A percentile compares a stretch with the other conserved stretches of the same genome.
Conservation (phyloP, 371 early-diverging fungal species). For the Apophysomyces sp. region DNA sequence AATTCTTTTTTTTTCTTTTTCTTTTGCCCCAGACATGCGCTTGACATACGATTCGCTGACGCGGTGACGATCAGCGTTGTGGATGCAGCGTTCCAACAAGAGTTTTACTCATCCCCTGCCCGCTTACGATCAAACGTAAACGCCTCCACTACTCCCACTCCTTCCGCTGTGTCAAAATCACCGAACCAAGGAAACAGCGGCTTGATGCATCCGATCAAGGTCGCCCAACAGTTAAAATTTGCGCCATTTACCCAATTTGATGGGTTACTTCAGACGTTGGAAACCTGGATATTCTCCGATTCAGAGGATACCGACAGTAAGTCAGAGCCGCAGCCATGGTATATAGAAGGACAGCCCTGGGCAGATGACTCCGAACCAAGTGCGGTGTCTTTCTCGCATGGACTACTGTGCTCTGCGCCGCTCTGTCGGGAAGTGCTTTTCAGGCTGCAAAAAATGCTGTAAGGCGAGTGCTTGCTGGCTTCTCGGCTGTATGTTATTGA, state of each 20-base stretch:
- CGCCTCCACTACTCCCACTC: conserved; percentile 19
- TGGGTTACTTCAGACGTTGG: conserved; percentile 24
- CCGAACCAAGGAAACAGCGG: not conserved
- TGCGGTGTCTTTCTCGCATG: conserved; percentile 51
- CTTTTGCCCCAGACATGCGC: conserved; percentile 24
- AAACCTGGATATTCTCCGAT: conserved; percentile 33
- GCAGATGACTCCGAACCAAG: conserved; percentile 22
- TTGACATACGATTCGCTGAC: conserved; percentile 43
- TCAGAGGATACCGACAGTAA: not conserved
- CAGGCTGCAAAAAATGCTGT: conserved; percentile 6
- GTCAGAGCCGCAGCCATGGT: conserved; percentile 6
- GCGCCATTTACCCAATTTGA: conserved; percentile 32
- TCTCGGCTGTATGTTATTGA: not conserved
- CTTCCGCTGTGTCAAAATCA: not conserved
- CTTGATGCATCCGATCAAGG: conserved; percentile 23
- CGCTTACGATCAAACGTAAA: conserved; percentile 6
- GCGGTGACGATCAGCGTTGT: conserved; percentile 34
- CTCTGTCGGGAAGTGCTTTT: conserved; percentile 25
- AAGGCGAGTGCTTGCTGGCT: not conserved
- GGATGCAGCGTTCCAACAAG: conserved; percentile 38
- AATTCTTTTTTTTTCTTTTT: not conserved
- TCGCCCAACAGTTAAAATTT: conserved; percentile 40
- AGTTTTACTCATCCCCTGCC: conserved; percentile 23
- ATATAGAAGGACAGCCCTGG: conserved; percentile 9
- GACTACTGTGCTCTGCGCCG: conserved; percentile 45